These are phyloP conservation scores for Casuarina glauca DNA, from an alignment of 306 rosid genomes.

Conservation along the genomic window DNA sequence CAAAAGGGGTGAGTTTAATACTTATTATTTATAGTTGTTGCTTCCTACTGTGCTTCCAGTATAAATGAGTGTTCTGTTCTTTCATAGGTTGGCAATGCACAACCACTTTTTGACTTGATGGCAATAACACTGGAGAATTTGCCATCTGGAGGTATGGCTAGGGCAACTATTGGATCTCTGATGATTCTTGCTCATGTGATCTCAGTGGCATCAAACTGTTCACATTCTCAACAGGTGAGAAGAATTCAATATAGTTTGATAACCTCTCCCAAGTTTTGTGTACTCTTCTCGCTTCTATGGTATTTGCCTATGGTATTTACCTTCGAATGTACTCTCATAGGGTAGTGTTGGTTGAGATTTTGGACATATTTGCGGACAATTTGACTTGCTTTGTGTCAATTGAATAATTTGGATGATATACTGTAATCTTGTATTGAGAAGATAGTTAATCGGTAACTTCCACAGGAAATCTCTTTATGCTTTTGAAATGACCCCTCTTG, in stretches of 20 bases:
- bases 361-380: not conserved
- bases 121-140: slow-evolving; percentile 79
- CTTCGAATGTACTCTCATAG: not conserved
- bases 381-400: not conserved
- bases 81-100: slow-evolving; percentile 66
- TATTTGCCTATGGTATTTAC: not conserved
- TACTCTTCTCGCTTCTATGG: not conserved
- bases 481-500: not conserved
- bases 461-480: not conserved
- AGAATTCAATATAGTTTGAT: not conserved
- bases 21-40: slow-evolving; percentile 9
- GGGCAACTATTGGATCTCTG: slow-evolving; percentile 74
- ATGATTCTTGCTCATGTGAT: slow-evolving; percentile 73
- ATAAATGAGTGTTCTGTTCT: slow-evolving; percentile 18
- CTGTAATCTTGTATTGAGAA: slow-evolving; percentile 1
- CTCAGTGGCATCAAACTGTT: slow-evolving; percentile 53
- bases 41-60: slow-evolving; percentile 25
- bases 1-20: slow-evolving; percentile 61
- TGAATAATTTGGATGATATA: slow-evolving; percentile 3
- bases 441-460: not conserved
- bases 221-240: slow-evolving; percentile 68
- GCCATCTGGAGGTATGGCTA: slow-evolving; percentile 70
- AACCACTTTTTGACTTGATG: slow-evolving; percentile 84
- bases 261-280: not conserved
- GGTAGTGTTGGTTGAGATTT: not conserved